These are phyloP conservation scores for Collybia mongolica DNA, from an alignment of 768 basidiomycete genomes.

Conservation along the genomic window DNA sequence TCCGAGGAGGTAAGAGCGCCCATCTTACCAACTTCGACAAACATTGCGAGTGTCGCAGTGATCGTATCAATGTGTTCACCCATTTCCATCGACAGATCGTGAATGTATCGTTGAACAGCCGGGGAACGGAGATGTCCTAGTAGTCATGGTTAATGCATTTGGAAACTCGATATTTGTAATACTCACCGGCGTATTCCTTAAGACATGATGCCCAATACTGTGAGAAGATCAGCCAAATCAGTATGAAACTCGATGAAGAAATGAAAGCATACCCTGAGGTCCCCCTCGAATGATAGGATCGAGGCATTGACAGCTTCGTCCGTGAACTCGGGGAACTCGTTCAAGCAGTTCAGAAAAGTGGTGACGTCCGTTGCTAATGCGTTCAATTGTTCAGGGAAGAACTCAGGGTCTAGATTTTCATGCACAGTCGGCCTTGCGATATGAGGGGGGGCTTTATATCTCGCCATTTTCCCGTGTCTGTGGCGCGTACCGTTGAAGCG, in stretches of 20 bases:
- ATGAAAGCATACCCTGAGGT: conserved; percentile 51
- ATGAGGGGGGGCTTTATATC: conserved; percentile 44
- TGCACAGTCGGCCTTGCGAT: conserved; percentile 51
- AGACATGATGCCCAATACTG: conserved; percentile 79
- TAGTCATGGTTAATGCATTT: background rate
- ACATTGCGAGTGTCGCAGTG: conserved; percentile 64
- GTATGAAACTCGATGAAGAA: background rate
- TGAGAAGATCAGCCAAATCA: background rate
- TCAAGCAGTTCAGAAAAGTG: conserved; percentile 67
- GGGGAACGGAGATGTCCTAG: conserved; percentile 71
- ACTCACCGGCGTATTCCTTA: conserved; percentile 56
- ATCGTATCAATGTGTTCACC: conserved; percentile 73
- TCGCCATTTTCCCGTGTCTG: conserved; percentile 27
- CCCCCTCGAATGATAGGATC: conserved; percentile 65
- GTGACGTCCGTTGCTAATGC: conserved; percentile 62
- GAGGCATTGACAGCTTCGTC: conserved; percentile 72
- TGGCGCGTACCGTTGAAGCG: conserved; percentile 26
- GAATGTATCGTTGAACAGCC: conserved; percentile 71
- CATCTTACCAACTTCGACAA: conserved; percentile 69
- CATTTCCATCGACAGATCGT: conserved; percentile 73
- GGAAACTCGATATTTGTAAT: background rate
- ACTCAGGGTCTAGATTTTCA: conserved; percentile 60
- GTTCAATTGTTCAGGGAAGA: conserved; percentile 65
- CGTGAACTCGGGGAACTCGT: conserved; percentile 78
- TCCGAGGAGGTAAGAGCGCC: background rate